Evolutionary conservation across 1,139 yeast species (phyloP), one percentile per base, ranked within the genome.

Genomic region (Spathaspora sp.): DNA sequence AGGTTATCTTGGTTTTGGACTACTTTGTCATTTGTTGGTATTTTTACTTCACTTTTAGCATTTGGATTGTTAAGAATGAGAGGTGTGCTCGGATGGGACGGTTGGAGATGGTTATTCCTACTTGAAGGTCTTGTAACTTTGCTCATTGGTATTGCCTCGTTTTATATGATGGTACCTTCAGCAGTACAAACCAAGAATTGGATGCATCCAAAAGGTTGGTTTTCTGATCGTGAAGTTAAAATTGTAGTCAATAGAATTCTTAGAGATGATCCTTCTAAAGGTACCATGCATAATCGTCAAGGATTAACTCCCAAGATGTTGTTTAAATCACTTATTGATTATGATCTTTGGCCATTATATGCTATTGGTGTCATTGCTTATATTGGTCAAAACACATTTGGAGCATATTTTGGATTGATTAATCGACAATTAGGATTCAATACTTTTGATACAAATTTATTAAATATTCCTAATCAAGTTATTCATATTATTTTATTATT

Each of bases 231-330:
- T 24, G 87, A 84, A 55, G 82, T 78, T 51, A 80, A 76, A 47
- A 82, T 84, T 43, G 72, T 81, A 26, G 87, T 82, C 13, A 84
- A 84, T 55, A 72, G 82, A 48, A 70, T 84, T 1, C 65, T 84
- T 45, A 64, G 89, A 54, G 88, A 84, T 59, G 90, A 84, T 56
- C 89, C 89, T 6, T 65, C 78, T 1, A 84, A 84, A 61, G 87
- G 88, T 15, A 84, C 81, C 51, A 81, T 82, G 86, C 72, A 82
- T 57, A 84, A 84, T 57, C 71, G 86, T 57, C 81, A 82, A 55
- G 80, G 81, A 1, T 65, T 83, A 10, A 60, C 72, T 5, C 61
- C 65, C 27, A 67, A 55, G 45, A 70, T 70, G 43, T 58, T 82
- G 31, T 56, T 67, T 56, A 60, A 61, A 38, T 65, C 82, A 4